Evolutionary conservation across 768 basidiomycete genomes (phyloP), one percentile per base, ranked within the genome.

Genomic region (Agaricus blazei): DNA sequence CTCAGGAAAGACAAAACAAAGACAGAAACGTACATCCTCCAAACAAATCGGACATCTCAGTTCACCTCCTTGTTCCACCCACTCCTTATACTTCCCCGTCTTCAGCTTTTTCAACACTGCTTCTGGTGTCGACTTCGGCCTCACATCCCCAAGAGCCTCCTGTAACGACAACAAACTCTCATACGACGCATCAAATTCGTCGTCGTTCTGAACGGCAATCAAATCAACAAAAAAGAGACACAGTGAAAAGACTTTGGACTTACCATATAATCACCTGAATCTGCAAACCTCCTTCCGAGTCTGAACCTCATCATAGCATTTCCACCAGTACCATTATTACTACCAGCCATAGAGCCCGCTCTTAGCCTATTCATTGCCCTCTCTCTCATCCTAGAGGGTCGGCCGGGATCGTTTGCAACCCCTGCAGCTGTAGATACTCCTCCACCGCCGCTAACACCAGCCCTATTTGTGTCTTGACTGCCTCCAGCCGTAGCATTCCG

Each of bases 11-110:
- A 52, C n/a, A 27, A 23, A 37, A 12, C 38, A 44, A 12, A 24
- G 38, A 28, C 57, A 52, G 4, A 14, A 1, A 77, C 87, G 51
- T 63, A 90, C 90, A 68, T 93, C 90, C 58, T 92, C 90, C 59
- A 92, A 68, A 64, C 90, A 93, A 51, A 93, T 92, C 1, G 90
- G 89, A 67, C 90, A 93, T 44, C 88, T 77, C 53, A 79, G 72
- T 59, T 92, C 90, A 53, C 34, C 51, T 8, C 54, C 58, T 3
- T 41, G n/a, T 9, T 46, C 48, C 19, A 56, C 60, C 60, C 55
- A 59, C 36, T 62, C 60, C 11, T 27, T 54, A 40, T 59, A 62
- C 19, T 54, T 48, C 2, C 41, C 58, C 12, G 52, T 62, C 37
- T 59, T 45, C 48, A 91, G 69, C 0, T 75, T 71, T 11, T 80